Evolutionary conservation across 208 protist species (phyloP).

Genomic region (Crithidia bombi): DNA sequence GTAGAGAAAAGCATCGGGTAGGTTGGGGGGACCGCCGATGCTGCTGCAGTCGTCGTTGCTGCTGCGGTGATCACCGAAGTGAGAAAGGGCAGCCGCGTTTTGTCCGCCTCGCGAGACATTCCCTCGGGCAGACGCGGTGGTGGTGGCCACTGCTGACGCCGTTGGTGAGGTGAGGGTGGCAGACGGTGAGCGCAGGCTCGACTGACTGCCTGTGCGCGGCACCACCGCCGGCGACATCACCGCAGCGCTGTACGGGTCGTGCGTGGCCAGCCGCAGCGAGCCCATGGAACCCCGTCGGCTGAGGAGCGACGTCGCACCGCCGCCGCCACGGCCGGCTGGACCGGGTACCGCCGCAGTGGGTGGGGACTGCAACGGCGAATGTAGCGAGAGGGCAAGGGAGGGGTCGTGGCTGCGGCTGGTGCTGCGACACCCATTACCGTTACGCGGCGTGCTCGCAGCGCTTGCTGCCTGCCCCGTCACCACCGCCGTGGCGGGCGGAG

Average conservation of each 20-base stretch:
- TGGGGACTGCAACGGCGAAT: constrained; percentile 20
- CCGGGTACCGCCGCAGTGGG: background rate
- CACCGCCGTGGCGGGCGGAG: background rate
- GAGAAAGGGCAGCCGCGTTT: background rate
- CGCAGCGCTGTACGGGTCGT: constrained; percentile 28
- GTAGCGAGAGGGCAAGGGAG: background rate
- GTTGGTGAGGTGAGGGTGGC: constrained; percentile 16
- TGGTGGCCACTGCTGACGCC: background rate
- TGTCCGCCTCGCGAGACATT: background rate
- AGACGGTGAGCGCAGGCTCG: constrained; percentile 18
- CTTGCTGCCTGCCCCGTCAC: background rate
- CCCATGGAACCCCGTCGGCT: constrained; percentile 15
- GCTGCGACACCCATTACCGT: too few relatives aligned
- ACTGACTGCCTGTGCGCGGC: constrained; percentile 15
- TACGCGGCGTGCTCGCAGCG: constrained; percentile 1
- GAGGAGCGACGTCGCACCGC: background rate
- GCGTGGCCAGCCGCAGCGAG: constrained; percentile 18
- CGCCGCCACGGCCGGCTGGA: background rate
- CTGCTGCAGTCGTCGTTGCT: background rate
- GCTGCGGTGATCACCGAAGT: background rate
- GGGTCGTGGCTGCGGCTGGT: constrained; percentile 10
- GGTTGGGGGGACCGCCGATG: background rate
- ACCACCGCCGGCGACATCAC: constrained; percentile 10
- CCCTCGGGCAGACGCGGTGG: background rate
- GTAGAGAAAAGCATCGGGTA: background rate